Base-by-base conservation (phyloP, 1,284 basidiomycete species). In the Stygiomarasmius scandens region DNA sequence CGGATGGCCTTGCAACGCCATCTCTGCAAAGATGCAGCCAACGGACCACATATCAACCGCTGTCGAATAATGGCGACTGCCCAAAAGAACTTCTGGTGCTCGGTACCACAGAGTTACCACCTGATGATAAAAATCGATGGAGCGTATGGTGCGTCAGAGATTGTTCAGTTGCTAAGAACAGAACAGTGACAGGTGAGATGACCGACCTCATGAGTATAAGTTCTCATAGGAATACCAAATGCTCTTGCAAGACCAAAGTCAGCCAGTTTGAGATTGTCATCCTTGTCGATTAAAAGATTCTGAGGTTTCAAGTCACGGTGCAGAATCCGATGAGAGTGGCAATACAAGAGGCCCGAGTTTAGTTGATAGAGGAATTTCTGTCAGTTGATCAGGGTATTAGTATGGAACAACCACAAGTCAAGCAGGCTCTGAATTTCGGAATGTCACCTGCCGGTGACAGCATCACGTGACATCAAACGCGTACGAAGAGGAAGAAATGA, bases 21-120 rank as follows among this genome's bases (percentile, higher is more conserved):
- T 96, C 74, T 96, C 94, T 8, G 94, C 94, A 65, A 93, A 90
- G 68, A 96, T 96, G 66, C 93, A 95, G 1, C 96, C 96, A 23
- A 98, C 95, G 48, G 92, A 95, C 96, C 96, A 99, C 86, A 98
- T 96, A 75, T 99, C 97, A 68, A 98, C 94, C 27, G 93, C 91
- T 1, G 97, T 99, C 20, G 92, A 90, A 75, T 99, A 99, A 70
- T 98, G 95, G 55, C 96, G 87, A 9, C 93, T 93, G 23, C 97
- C 97, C 1, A 99, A 86, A 24, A 99, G 81, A 19, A 99, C 96
- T 70, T 98, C 96, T 1, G 97, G 96, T 1, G 96, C 95, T 55
- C 96, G 90, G 72, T 99, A 99, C 96, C 96, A 99, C 25, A 99
- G 82, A 10, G 96, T 99, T 45, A 99, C 97, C 48, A 98, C 95